Evolutionary conservation across 768 basidiomycete species (phyloP).

Genomic region (Auricularia heimuer): DNA sequence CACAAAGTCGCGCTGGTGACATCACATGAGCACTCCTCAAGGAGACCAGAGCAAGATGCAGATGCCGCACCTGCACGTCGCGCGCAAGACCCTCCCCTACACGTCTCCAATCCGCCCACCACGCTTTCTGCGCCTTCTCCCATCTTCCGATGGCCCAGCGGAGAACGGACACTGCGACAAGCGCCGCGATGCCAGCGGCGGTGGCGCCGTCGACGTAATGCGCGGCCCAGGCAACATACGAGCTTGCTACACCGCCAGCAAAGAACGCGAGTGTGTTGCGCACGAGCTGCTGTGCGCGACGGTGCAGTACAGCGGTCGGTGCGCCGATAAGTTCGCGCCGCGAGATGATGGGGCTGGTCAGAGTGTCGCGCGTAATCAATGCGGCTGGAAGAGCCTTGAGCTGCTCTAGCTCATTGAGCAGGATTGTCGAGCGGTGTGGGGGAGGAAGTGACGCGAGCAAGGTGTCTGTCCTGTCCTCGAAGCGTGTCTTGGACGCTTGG

Average conservation of each 20-base stretch:
- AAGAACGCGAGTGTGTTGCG: slow-evolving; percentile 41
- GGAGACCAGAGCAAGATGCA: too few relatives aligned
- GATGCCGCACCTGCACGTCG: slow-evolving; percentile 44
- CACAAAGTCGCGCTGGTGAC: neutral
- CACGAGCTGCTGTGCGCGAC: slow-evolving; percentile 50
- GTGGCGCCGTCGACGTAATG: slow-evolving; percentile 46
- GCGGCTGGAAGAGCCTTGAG: slow-evolving; percentile 36
- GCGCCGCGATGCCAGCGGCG: slow-evolving; percentile 47
- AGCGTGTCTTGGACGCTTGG: slow-evolving; percentile 32
- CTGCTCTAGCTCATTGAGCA: slow-evolving; percentile 51
- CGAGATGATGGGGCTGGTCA: slow-evolving; percentile 40
- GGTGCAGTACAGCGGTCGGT: slow-evolving; percentile 50
- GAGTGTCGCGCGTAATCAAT: slow-evolving; percentile 32
- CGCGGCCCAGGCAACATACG: slow-evolving; percentile 50
- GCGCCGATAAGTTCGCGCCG: slow-evolving; percentile 45
- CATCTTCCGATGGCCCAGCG: slow-evolving; percentile 58
- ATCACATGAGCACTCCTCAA: neutral
- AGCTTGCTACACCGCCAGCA: slow-evolving; percentile 38
- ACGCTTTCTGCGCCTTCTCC: slow-evolving; percentile 56
- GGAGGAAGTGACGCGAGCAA: slow-evolving; percentile 33
- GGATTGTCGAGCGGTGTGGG: slow-evolving; percentile 40
- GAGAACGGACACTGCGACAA: slow-evolving; percentile 39
- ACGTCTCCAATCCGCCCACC: slow-evolving; percentile 59
- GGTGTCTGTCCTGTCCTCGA: slow-evolving; percentile 31
- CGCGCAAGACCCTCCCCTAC: slow-evolving; percentile 53